These are phyloP conservation scores for Metschnikowia vanudenii DNA, from an alignment of 805 yeast genomes.

Conservation along the genomic window DNA sequence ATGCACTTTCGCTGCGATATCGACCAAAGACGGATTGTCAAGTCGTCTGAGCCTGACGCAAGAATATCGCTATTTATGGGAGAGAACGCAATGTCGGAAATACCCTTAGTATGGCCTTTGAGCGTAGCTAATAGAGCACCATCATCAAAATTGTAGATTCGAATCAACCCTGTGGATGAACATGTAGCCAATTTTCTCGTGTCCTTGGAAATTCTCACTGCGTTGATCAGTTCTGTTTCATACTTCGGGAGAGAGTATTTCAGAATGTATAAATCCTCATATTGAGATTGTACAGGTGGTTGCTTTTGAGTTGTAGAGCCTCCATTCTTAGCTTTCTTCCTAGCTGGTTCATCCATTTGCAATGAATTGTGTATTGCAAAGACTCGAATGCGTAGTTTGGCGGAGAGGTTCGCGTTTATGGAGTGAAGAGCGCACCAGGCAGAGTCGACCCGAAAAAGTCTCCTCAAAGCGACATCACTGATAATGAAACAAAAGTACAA, in stretches of 20 bases:
- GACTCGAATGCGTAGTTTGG: background rate
- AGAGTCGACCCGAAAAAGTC: background rate
- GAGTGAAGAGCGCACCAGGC: background rate
- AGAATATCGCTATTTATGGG: conserved; percentile 64
- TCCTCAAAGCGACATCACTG: too few relatives aligned
- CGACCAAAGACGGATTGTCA: conserved; percentile 74
- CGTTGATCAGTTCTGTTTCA: conserved; percentile 30
- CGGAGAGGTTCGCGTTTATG: background rate
- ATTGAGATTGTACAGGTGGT: background rate
- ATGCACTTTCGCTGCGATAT: conserved; percentile 49
- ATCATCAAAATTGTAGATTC: conserved; percentile 23
- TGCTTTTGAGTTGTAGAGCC: background rate
- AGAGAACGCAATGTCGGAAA: conserved; percentile 76
- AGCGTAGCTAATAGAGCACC: conserved; percentile 25
- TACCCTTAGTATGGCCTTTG: conserved; percentile 64
- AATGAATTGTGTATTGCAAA: background rate
- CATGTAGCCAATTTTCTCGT: conserved; percentile 56
- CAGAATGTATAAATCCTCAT: conserved; percentile 15
- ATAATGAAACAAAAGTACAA: too few relatives aligned
- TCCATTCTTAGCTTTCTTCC: conserved; percentile 4
- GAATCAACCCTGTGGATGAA: conserved; percentile 30
- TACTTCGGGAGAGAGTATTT: conserved; percentile 11
- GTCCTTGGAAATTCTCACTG: conserved; percentile 61
- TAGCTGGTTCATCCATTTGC: conserved; percentile 9
- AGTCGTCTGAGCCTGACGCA: conserved; percentile 87